A percentile compares a stretch with the other conserved stretches of the same genome.
These are phyloP conservation scores for Nakazawaea wickerhamii DNA, from an alignment of 805 yeast species.

Conservation along the genomic window DNA sequence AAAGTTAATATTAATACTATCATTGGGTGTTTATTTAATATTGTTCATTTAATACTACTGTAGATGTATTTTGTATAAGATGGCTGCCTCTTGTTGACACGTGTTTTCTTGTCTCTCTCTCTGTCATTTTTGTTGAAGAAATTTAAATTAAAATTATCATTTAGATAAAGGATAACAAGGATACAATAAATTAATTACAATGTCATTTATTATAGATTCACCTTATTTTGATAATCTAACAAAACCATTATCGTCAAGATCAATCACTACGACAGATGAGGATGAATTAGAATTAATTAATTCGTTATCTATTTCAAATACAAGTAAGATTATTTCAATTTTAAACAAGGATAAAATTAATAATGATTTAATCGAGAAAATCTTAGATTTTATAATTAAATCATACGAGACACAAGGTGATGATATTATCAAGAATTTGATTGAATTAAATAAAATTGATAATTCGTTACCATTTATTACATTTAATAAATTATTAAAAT, in stretches of 20 bases:
- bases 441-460: conserved; percentile 37
- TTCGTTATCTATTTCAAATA: too few relatives aligned
- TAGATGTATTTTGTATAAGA: too few relatives aligned
- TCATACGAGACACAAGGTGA: neutral
- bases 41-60: too few relatives aligned
- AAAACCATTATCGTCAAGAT: conserved; percentile 4
- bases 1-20: too few relatives aligned
- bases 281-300: neutral
- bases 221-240: conserved; percentile 7
- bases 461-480: conserved; percentile 47
- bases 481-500: conserved; percentile 44
- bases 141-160: too few relatives aligned
- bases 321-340: conserved; percentile 8
- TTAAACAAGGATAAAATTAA: conserved; percentile 5
- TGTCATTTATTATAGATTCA: conserved; percentile 5
- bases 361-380: conserved; percentile 6
- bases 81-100: too few relatives aligned
- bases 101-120: too few relatives aligned
- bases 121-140: too few relatives aligned
- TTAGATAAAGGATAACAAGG: too few relatives aligned
- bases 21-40: too few relatives aligned
- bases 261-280: neutral
- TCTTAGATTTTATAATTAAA: conserved; percentile 26
- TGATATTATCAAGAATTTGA: conserved; percentile 24
- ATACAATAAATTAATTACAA: too few relatives aligned